Conservation (phyloP, 352 stramenopile genomes). For the Phytopythium vexans region DNA sequence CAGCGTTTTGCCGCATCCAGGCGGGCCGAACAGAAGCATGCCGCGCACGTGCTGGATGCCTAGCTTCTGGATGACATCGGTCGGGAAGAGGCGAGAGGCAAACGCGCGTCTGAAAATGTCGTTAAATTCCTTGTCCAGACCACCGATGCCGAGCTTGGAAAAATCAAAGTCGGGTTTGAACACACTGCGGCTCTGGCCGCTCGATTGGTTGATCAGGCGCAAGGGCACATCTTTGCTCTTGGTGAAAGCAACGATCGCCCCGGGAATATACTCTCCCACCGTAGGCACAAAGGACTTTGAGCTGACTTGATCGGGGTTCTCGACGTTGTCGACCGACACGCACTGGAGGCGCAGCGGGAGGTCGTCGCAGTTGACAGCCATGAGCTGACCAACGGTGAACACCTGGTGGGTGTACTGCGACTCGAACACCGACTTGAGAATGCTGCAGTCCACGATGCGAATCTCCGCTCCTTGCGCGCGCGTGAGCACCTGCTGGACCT, state of each 20-base stretch:
- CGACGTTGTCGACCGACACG: conserved; percentile 47
- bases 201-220: conserved; percentile 77
- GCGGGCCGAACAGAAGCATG: conserved; percentile 85
- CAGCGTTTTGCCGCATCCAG: conserved; percentile 95
- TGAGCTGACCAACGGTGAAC: conserved; percentile 70
- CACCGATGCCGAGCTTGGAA: conserved; percentile 98
- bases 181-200: conserved; percentile 70
- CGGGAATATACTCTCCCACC: conserved; percentile 55
- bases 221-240: conserved; percentile 76
- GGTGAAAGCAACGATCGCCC: conserved; percentile 72
- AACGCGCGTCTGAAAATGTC: conserved; percentile 99
- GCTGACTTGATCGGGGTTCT: conserved; percentile 27
- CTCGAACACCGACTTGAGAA: conserved; percentile 71
- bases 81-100: conserved; percentile 96
- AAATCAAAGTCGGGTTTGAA: conserved; percentile 99
- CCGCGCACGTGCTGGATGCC: conserved; percentile 99
- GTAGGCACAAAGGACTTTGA: conserved; percentile 30
- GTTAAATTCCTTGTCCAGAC: conserved; percentile 99
- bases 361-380: conserved; percentile 59
- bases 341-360: conserved; percentile 72
- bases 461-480: conserved; percentile 55
- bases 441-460: conserved; percentile 67
- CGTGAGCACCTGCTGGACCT: conserved; percentile 78
- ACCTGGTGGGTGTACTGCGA: conserved; percentile 67
- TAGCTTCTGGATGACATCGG: conserved; percentile 95